Conservation (phyloP, 306 rosid species). For the Sindora glabra region DNA sequence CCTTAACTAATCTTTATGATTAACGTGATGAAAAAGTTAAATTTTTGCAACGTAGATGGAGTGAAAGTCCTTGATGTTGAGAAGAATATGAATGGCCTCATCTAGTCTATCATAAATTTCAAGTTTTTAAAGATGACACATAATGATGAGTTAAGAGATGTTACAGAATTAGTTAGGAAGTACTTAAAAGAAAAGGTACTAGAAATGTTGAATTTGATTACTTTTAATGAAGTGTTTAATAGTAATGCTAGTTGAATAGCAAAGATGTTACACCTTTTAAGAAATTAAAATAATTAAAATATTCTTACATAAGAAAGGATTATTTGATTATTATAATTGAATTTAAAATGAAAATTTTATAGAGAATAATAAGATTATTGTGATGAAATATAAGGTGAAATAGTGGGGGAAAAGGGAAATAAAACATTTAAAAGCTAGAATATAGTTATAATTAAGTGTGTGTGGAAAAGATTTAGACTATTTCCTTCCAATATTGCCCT, state of each 20-base stretch:
- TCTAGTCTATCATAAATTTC: conserved; percentile 52
- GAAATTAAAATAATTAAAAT: too few relatives aligned
- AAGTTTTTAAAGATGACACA: conserved; percentile 48
- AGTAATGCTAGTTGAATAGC: conserved; percentile 76
- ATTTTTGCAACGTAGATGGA: conserved; percentile 78
- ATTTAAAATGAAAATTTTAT: too few relatives aligned
- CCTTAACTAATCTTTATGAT: conserved; percentile 84
- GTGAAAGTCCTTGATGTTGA: conserved; percentile 75
- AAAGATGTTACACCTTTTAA: too few relatives aligned
- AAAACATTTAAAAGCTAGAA: too few relatives aligned
- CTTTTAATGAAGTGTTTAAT: conserved; percentile 77
- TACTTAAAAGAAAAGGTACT: conserved; percentile 62
- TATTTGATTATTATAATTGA: too few relatives aligned
- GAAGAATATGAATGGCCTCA: conserved; percentile 91
- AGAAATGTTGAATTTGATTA: conserved; percentile 44
- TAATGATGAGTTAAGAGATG: conserved; percentile 61
- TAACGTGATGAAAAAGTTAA: conserved; percentile 83
- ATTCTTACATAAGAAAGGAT: too few relatives aligned
- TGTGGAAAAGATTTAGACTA: too few relatives aligned
- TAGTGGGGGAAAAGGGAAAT: too few relatives aligned
- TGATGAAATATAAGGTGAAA: too few relatives aligned
- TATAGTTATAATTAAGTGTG: too few relatives aligned
- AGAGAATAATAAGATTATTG: too few relatives aligned
- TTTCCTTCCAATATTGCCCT: too few relatives aligned
- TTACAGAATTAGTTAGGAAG: conserved; percentile 53